These are phyloP conservation scores for Ascochyta rabiei DNA, from an alignment of 2,329 filamentous ascomycete species.

Conservation along the genomic window DNA sequence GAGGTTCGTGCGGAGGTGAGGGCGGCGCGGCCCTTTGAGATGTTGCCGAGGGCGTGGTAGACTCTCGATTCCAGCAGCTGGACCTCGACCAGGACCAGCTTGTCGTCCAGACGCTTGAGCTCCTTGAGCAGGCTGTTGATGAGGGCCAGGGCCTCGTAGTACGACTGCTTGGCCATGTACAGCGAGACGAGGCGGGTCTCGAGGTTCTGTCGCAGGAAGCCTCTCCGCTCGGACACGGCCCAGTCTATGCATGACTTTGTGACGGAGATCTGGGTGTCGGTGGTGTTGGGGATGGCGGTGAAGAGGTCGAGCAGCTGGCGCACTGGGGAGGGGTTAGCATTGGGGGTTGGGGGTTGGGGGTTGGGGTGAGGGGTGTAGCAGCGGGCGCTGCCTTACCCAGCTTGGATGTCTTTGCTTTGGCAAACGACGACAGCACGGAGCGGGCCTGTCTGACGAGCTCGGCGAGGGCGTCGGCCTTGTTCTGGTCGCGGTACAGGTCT, in stretches of 20 bases:
- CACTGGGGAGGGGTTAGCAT: slow-evolving; percentile 60
- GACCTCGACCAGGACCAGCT: slow-evolving; percentile 95
- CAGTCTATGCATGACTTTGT: slow-evolving; percentile 99
- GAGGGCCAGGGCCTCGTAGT: slow-evolving; percentile 94
- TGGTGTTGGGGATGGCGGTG: slow-evolving; percentile 89
- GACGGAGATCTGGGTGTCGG: slow-evolving; percentile 90
- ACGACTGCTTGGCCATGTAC: slow-evolving; percentile 96
- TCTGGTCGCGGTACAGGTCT: slow-evolving; percentile 89
- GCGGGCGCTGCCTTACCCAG: slow-evolving; percentile 68
- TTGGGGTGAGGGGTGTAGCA: too few relatives aligned
- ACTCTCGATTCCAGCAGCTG: slow-evolving; percentile 96
- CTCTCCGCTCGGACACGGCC: slow-evolving; percentile 91
- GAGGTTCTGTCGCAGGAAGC: slow-evolving; percentile 96
- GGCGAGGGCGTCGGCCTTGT: slow-evolving; percentile 81
- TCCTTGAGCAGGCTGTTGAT: slow-evolving; percentile 97
- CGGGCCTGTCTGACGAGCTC: slow-evolving; percentile 89
- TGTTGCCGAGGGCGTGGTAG: slow-evolving; percentile 96
- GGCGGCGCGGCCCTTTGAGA: slow-evolving; percentile 92
- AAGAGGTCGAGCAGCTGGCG: slow-evolving; percentile 97
- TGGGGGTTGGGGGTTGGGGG: too few relatives aligned
- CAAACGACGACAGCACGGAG: slow-evolving; percentile 91
- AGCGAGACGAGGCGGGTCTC: slow-evolving; percentile 92
- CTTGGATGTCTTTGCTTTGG: slow-evolving; percentile 98
- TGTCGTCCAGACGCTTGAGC: slow-evolving; percentile 97
- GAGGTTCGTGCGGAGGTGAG: slow-evolving; percentile 93